Evolutionary conservation across 208 protist species (phyloP), one percentile per base, ranked within the genome.

Genomic region (Balamuthia mandrillaris): DNA sequence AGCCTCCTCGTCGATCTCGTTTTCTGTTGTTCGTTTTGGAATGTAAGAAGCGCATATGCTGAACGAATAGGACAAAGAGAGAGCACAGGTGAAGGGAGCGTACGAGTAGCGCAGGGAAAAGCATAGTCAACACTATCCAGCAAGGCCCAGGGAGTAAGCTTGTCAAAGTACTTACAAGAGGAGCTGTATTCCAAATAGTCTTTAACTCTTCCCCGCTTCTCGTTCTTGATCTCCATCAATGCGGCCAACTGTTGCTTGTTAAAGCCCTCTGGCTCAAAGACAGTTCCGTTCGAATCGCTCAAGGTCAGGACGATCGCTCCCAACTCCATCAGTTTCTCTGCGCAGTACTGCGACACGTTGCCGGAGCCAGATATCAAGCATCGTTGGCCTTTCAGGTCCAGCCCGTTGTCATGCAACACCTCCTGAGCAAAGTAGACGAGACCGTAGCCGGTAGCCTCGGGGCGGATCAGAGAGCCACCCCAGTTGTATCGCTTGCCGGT

Each of bases 391-490:
- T 92, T 54, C 45, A 97, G 84, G 41, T 92, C 82, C 6, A 90
- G 77, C n/a, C 47, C 74, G 31, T 91, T 63, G 39, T 89, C 58
- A 49, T 90, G 85, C 44, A 96, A 85, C 94, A 97, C 96, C 49
- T 93, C 77, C 24, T 94, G 41, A 7, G 92, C 81, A 88, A 96
- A 97, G 87, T 97, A 97, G 21, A 96, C 89, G 24, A 96, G 87
- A 24, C 96, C 96, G 88, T 97, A 97, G 56, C 96, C 96, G 4
- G 96, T 98, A 27, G 96, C 96, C 89, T 98, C 95, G 9, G 96
- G 95, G 21, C 96, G 91, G 31, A 98, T 96, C 61, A 94, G 85
- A 61, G 94, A 96, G 27, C 96, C 96, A 65, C 96, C 95, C 58
- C 90, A 98, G 63, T 88, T 51, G 18, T 94, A 60, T 31, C 89